These are phyloP conservation scores for Gonapodya sp. DNA, from an alignment of 192 early-diverging fungal genomes.

Conservation along the genomic window DNA sequence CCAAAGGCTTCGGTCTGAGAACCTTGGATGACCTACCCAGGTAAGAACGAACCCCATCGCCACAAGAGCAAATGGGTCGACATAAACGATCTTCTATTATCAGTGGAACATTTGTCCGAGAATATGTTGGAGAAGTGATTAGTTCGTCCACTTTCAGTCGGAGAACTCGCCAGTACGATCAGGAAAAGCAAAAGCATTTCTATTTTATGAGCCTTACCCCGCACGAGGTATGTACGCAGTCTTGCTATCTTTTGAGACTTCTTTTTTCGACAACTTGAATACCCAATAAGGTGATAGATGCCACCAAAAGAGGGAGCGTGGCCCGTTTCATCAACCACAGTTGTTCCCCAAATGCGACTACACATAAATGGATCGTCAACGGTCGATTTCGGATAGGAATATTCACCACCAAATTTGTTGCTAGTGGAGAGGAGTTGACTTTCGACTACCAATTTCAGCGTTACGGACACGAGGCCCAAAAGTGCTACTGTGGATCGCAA, in stretches of 20 bases:
- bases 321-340: conserved; percentile 98
- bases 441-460: conserved; percentile 99
- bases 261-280: neutral
- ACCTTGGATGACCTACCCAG: conserved; percentile 49
- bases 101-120: conserved; percentile 88
- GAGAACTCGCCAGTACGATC: conserved; percentile 69
- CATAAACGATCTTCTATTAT: too few species aligned
- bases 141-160: conserved; percentile 69
- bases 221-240: conserved; percentile 73
- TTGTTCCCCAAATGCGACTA: conserved; percentile 87
- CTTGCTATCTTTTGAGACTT: neutral
- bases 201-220: conserved; percentile 95
- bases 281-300: conserved; percentile 73
- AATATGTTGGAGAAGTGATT: conserved; percentile 96
- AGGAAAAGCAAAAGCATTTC: conserved; percentile 79
- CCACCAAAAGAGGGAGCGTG: conserved; percentile 81
- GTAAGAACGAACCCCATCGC: too few species aligned
- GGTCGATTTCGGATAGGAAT: conserved; percentile 85
- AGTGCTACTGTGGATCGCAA: conserved; percentile 81
- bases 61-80: too few species aligned
- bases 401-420: conserved; percentile 72
- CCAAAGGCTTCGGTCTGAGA: conserved; percentile 90
- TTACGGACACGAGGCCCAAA: conserved; percentile 82
- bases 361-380: conserved; percentile 96
- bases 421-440: conserved; percentile 77